Evolutionary conservation across 2,329 filamentous ascomycete genomes (phyloP).

Genomic region (Phialocephala subalpina): DNA sequence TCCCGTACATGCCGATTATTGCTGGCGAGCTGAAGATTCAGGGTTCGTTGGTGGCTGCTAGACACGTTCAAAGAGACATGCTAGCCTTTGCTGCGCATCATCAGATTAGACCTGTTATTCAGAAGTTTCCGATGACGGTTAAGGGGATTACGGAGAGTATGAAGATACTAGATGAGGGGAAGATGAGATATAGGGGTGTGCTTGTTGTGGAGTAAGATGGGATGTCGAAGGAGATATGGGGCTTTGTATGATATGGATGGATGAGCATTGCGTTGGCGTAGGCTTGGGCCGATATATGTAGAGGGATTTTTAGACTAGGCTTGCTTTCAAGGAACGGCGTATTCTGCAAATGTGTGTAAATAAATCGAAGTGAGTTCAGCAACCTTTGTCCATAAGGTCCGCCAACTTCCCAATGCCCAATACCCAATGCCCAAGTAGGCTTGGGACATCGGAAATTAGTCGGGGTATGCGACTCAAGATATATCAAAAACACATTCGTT

Average conservation of each 20-base stretch:
- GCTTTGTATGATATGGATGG: not conserved
- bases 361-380: too few relatives aligned
- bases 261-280: conserved; percentile 1
- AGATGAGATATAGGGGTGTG: conserved; percentile 60
- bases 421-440: too few relatives aligned
- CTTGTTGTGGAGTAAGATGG: conserved; percentile 36
- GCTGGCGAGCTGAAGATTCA: conserved; percentile 39
- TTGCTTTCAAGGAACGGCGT: not conserved
- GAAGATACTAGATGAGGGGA: conserved; percentile 63
- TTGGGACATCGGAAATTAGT: too few relatives aligned
- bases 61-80: conserved; percentile 64
- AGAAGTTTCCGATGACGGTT: conserved; percentile 62
- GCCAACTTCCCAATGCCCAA: too few relatives aligned
- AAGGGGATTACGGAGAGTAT: conserved; percentile 59
- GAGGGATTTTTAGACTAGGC: not conserved
- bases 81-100: conserved; percentile 65
- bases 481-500: too few relatives aligned
- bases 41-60: conserved; percentile 40
- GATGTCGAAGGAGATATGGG: not conserved
- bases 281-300: not conserved
- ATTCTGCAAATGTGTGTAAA: too few relatives aligned
- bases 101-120: conserved; percentile 65
- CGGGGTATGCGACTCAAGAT: too few relatives aligned
- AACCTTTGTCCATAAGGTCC: too few relatives aligned
- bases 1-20: conserved; percentile 43